Conservation (phyloP, 2,329 filamentous ascomycete species). For the Boeremia exigua region DNA sequence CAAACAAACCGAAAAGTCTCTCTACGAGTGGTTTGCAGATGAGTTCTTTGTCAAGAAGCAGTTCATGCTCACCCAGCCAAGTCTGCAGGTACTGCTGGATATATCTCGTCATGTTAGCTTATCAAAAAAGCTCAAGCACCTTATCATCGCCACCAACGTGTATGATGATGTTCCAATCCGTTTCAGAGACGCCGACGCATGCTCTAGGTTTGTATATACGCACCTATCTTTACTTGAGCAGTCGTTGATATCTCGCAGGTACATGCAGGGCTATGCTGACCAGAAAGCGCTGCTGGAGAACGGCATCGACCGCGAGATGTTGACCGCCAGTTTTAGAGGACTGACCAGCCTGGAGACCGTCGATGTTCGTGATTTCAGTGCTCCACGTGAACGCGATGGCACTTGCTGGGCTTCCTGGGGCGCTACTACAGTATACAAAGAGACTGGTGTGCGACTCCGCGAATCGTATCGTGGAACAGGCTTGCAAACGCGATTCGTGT, state of each 20-base stretch:
- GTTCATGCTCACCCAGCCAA: constrained; percentile 67
- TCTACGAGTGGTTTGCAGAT: constrained; percentile 63
- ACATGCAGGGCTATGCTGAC: constrained; percentile 29
- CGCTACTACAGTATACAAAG: constrained; percentile 45
- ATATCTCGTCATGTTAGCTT: constrained; percentile 50
- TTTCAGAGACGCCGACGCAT: constrained; percentile 22
- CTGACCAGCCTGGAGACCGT: constrained; percentile 63
- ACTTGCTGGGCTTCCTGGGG: constrained; percentile 64
- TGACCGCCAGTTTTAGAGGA: constrained; percentile 62
- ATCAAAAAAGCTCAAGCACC: constrained; percentile 51
- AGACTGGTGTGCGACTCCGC: constrained; percentile 43
- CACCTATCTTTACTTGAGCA: too few species aligned
- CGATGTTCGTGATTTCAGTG: constrained; percentile 66
- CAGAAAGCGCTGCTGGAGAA: constrained; percentile 44
- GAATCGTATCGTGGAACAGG: constrained; percentile 15
- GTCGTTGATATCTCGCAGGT: constrained; percentile 12
- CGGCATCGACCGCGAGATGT: constrained; percentile 60
- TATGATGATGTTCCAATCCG: constrained; percentile 25
- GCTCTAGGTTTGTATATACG: constrained; percentile 4
- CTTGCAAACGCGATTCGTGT: constrained; percentile 16
- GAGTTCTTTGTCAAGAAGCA: constrained; percentile 72
- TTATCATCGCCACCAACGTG: constrained; percentile 58
- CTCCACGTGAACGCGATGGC: constrained; percentile 59
- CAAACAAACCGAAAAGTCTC: constrained; percentile 59
- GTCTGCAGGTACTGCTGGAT: constrained; percentile 59